Evolutionary conservation across 2,329 filamentous ascomycete genomes (phyloP).

Genomic region (Penicillium crustosum): DNA sequence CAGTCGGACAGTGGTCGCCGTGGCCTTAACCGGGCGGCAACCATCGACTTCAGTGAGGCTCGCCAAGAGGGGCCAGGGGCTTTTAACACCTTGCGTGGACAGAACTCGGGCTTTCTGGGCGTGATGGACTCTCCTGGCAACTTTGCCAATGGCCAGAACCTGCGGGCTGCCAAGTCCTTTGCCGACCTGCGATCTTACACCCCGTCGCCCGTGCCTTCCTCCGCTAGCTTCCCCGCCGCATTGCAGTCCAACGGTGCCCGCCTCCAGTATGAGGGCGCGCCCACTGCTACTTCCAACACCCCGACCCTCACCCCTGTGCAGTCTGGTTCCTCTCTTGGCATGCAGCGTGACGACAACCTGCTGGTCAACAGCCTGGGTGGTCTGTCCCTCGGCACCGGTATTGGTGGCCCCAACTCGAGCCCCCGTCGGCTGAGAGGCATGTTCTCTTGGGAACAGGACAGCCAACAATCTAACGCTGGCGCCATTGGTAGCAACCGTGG

Average conservation of each 20-base stretch:
- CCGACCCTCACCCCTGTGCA: conserved; percentile 65
- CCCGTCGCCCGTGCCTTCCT: conserved; percentile 86
- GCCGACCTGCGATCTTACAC: conserved; percentile 94
- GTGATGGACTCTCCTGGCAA: conserved; percentile 74
- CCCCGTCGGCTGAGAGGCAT: conserved; percentile 60
- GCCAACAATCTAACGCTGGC: conserved; percentile 50
- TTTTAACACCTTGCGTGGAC: conserved; percentile 70
- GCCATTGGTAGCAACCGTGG: conserved; percentile 65
- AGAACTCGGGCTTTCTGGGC: conserved; percentile 79
- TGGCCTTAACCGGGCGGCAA: conserved; percentile 88
- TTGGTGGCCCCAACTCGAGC: conserved; percentile 50
- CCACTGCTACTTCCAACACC: conserved; percentile 61
- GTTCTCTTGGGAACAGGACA: conserved; percentile 60
- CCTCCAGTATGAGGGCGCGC: conserved; percentile 59
- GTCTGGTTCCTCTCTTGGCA: conserved; percentile 48
- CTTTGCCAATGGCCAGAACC: conserved; percentile 70
- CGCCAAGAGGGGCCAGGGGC: conserved; percentile 68
- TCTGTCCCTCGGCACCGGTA: conserved; percentile 57
- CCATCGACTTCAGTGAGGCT: conserved; percentile 88
- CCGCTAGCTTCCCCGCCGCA: conserved; percentile 77
- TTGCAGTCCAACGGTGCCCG: conserved; percentile 63
- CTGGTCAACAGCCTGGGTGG: conserved; percentile 64
- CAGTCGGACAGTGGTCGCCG: conserved; percentile 78
- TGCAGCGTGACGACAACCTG: conserved; percentile 57
- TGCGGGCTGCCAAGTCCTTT: conserved; percentile 93